Base-by-base conservation (phyloP, 2,329 filamentous ascomycete species). In the Periconia sp. region DNA sequence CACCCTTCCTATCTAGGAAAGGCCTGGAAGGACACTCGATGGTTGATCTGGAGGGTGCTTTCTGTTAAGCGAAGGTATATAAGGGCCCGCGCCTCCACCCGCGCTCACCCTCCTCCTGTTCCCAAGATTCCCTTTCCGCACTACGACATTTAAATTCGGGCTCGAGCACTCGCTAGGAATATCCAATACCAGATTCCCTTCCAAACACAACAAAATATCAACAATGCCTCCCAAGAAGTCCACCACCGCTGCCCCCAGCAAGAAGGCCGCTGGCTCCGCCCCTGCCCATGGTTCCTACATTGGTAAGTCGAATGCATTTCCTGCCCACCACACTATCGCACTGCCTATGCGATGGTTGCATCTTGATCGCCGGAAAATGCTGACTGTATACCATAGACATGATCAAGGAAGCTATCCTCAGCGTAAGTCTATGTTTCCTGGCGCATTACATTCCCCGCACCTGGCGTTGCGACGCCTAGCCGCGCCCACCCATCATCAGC, bases 341-440 rank as follows among this genome's bases (percentile, higher is more conserved):
- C 70, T 46, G 57, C 58, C 46, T 62, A 69, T 64, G 72, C 68
- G 49, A 54, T 64, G 53, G 51, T 61, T 72, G 70, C 59, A 66
- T 73, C 68, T 55, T 75, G 68, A 74, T 86, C 82, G 81, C 83
- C 68, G 76, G 69, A 60, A 62, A 73, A 74, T 82, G 72, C 81
- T 85, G 78, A 85, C 80, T 64, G 53, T 64, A 60, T 63, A 42
- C 68, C 70, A 71, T 74, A 87, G 85, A 87, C 76, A 88, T 89
- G 86, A 86, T 89, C 76, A 87, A 87, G 77, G 85, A 88, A 75
- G 86, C 85, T 64, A 86, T 89, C 72, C 75, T 87, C 70, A 84
- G 82, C 76, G 86, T 89, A 76, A 85, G 86, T 88, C 72, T 69
- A 81, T 77, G 73, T 70, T 70, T 68, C 64, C 69, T 60, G 72